Percentiles rank a stretch among this genome's conserved stretches.
phyloP scores from a whole-genome alignment of 768 basidiomycete species.

The Suillus alpinus region DNA sequence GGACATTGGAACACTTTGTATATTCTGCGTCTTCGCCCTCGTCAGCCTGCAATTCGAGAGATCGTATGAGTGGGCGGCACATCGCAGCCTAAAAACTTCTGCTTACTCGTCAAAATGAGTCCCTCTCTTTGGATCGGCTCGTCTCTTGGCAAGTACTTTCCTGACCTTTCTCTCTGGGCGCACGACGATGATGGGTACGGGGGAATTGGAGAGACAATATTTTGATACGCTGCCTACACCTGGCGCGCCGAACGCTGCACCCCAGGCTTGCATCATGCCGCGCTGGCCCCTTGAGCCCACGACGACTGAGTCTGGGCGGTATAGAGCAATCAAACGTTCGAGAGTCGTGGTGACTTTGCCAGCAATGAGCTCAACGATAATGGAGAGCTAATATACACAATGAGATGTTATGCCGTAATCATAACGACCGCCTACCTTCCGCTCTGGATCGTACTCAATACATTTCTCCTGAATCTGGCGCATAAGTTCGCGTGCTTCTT shows the following conservation, averaged over 20 bases:
- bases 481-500: constrained; percentile 86
- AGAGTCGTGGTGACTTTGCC: constrained; percentile 88
- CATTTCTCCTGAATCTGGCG: constrained; percentile 76
- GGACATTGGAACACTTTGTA: constrained; percentile 11
- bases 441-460: constrained; percentile 70
- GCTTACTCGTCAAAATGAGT: constrained; percentile 72
- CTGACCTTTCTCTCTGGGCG: constrained; percentile 84
- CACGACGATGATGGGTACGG: constrained; percentile 95
- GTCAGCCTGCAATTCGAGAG: constrained; percentile 11
- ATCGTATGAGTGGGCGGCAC: background rate
- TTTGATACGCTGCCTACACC: constrained; percentile 64
- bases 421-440: constrained; percentile 53
- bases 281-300: constrained; percentile 84
- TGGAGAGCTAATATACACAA: constrained; percentile 55
- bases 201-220: constrained; percentile 86
- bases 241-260: constrained; percentile 45
- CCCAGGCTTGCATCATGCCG: constrained; percentile 52
- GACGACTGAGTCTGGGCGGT: constrained; percentile 88
- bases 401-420: background rate
- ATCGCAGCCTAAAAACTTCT: background rate
- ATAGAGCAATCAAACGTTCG: constrained; percentile 88
- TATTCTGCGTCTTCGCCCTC: constrained; percentile 11
- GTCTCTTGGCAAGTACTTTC: constrained; percentile 81
- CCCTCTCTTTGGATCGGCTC: constrained; percentile 86
- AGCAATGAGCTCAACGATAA: constrained; percentile 93